Base-by-base conservation (phyloP, 140 eudicot genomes). In the Oenanthe javanica region DNA sequence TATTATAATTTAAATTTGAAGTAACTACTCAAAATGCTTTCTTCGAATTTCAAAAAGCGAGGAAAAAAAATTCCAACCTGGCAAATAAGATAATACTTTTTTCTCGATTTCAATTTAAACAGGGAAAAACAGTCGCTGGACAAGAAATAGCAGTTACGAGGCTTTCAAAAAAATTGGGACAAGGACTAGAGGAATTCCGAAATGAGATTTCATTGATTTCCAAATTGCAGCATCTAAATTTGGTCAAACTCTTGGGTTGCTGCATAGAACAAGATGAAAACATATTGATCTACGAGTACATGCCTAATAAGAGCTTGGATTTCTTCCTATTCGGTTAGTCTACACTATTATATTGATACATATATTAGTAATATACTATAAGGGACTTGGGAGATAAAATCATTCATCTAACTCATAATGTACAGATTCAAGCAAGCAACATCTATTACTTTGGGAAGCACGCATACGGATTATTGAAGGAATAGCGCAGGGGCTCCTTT, bases 81-180 rank as follows among this genome's bases (percentile, higher is more conserved):
- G 21, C 23, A 18, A 71, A 36, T 16, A 42, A 71, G 76, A 40
- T 36, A 71, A 11, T 40, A 71, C 12, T 9, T 14, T 71, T 71
- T 71, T n/a, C 76, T 71, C 45, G 14, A 40, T 12, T 16, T 21
- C 16, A 9, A 9, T 2, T 77, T 54, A 16, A 54, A 76, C 50
- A 77, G 80, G 80, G 69, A 77, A 25, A 27, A 77, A 36, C 80
- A 77, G 9, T 52, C 0, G 50, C 49, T 18, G 70, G 80, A 55
- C 80, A 77, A 54, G 80, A 77, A 52, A 25, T 77, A 77, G 80
- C 80, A 50, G 31, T 77, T 77, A 77, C 52, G 70, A 77, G 80
- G 80, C 80, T 77, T 52, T 77, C 80, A 36, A 77, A 43, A 38
- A 77, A 25, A 75, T 75, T 64, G 13, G 79, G 79, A 31, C 79